Evolutionary conservation across 176 grass and related monocot species (phyloP).

Genomic region (Elaeis guineensis): DNA sequence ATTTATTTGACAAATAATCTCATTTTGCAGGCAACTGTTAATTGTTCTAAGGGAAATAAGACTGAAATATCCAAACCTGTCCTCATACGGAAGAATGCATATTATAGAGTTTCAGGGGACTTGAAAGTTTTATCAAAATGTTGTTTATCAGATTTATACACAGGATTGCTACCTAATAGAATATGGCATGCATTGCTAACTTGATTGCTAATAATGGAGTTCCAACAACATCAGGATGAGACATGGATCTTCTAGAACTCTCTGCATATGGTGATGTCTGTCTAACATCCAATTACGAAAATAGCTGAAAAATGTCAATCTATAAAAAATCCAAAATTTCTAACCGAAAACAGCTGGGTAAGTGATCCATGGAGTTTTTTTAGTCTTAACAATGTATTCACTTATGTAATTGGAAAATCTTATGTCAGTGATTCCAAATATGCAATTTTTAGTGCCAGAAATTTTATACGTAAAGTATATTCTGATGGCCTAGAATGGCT

Average conservation of each 20-base stretch:
- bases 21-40: constrained; percentile 60
- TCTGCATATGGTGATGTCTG: constrained; percentile 81
- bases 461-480: too few species aligned
- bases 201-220: neutral
- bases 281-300: constrained; percentile 72
- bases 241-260: constrained; percentile 91
- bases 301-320: constrained; percentile 10
- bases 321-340: neutral
- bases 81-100: constrained; percentile 81
- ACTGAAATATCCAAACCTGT: constrained; percentile 75
- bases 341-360: neutral
- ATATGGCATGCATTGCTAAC: too few species aligned
- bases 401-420: too few species aligned
- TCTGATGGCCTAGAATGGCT: too few species aligned
- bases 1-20: constrained; percentile 2
- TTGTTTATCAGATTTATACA: neutral
- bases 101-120: constrained; percentile 89
- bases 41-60: constrained; percentile 92
- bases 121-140: neutral
- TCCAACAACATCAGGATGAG: constrained; percentile 41
- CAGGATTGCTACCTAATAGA: too few species aligned
- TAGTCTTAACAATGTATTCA: too few species aligned
- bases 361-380: too few species aligned
- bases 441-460: too few species aligned
- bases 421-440: too few species aligned